A percentile compares a stretch with the other conserved stretches of the same genome.
These are phyloP conservation scores for Yamadazyma dendronema DNA, from an alignment of 1,139 yeast species.

Conservation along the genomic window DNA sequence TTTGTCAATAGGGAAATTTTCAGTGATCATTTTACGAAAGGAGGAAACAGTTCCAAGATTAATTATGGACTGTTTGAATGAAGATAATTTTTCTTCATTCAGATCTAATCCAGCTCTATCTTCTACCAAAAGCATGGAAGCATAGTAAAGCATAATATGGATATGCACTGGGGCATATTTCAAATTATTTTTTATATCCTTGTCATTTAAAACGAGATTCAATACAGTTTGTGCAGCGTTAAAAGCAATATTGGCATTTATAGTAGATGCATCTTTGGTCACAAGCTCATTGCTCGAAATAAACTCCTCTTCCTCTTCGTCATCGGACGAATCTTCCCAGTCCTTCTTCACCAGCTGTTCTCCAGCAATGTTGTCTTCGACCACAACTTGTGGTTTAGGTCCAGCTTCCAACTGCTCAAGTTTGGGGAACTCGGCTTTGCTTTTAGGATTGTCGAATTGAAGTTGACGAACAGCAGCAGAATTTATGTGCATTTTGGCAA, in stretches of 20 bases:
- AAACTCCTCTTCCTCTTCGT: conserved; percentile 28
- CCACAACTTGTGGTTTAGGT: conserved; percentile 11
- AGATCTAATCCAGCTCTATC: conserved; percentile 32
- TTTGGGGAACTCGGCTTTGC: conserved; percentile 35
- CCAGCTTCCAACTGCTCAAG: conserved; percentile 31
- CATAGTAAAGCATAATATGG: conserved; percentile 69
- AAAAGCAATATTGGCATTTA: conserved; percentile 50
- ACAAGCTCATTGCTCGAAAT: conserved; percentile 37
- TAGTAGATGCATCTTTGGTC: conserved; percentile 34
- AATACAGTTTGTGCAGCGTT: conserved; percentile 66
- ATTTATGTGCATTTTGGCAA: conserved; percentile 74
- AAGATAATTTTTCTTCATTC: conserved; percentile 11
- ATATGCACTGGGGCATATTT: conserved; percentile 70
- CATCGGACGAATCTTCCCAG: conserved; percentile 28
- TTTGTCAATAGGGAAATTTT: conserved; percentile 54
- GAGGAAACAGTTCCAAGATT: conserved; percentile 35
- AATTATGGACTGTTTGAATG: conserved; percentile 18
- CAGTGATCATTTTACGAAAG: conserved; percentile 41
- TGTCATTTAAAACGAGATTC: conserved; percentile 56
- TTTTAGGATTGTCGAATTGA: conserved; percentile 31
- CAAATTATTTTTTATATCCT: conserved; percentile 55
- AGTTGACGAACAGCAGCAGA: conserved; percentile 52
- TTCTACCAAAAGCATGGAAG: conserved; percentile 55
- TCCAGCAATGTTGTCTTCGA: too few species aligned
- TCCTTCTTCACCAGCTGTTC: too few species aligned